These are phyloP conservation scores for Penicillium polonicum DNA, from an alignment of 2,329 filamentous ascomycete species.

Conservation along the genomic window DNA sequence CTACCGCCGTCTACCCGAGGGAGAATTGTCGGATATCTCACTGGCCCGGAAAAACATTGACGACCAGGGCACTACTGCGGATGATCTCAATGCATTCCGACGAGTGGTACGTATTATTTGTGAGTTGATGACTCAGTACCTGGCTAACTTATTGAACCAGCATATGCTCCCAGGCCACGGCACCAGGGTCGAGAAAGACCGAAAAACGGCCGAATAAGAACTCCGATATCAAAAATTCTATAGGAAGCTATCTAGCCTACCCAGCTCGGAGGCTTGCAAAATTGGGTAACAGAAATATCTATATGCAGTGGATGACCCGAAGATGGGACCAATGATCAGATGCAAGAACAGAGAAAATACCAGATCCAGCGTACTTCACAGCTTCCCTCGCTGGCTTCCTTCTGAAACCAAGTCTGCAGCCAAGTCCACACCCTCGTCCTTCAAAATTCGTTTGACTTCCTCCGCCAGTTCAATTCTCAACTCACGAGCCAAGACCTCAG, in stretches of 20 bases:
- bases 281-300: neutral
- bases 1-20: constrained; percentile 69
- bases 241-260: neutral
- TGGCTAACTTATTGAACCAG: constrained; percentile 2
- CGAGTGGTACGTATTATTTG: constrained; percentile 44
- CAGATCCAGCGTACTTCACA: constrained; percentile 15
- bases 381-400: constrained; percentile 19
- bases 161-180: constrained; percentile 11
- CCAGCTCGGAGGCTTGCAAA: neutral
- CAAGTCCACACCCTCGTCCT: constrained; percentile 40
- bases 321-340: neutral
- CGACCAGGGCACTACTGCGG: constrained; percentile 52
- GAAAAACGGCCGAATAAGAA: neutral
- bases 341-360: neutral
- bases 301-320: neutral
- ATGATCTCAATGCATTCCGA: constrained; percentile 68
- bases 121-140: neutral
- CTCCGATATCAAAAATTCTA: neutral
- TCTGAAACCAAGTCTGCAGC: constrained; percentile 15
- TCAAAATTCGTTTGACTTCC: constrained; percentile 37
- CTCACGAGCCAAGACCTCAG: constrained; percentile 35
- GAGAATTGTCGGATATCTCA: constrained; percentile 35
- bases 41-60: constrained; percentile 37
- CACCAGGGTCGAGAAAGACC: neutral
- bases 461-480: constrained; percentile 40